Evolutionary conservation across 352 stramenopile species (phyloP).

Genomic region (Pythium aquatile): DNA sequence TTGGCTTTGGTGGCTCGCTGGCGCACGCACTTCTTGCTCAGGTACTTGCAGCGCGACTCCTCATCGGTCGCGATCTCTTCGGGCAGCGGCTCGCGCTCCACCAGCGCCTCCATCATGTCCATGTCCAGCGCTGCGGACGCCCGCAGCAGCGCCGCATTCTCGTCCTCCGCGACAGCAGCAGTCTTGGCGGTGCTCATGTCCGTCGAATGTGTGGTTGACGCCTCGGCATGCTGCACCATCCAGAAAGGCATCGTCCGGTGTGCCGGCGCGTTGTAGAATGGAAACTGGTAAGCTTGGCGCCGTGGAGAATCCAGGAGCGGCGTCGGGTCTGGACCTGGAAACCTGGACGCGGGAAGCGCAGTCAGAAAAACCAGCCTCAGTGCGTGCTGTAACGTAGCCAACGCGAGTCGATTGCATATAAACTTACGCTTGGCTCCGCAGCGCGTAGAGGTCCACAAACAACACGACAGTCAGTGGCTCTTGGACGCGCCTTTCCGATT

Average conservation of each 20-base stretch:
- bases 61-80: constrained; percentile 27
- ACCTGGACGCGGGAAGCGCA: background rate
- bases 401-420: background rate
- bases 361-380: background rate
- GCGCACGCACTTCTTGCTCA: constrained; percentile 30
- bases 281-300: background rate
- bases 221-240: no score
- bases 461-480: background rate
- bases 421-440: background rate
- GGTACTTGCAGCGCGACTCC: constrained; percentile 34
- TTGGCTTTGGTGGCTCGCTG: constrained; percentile 31
- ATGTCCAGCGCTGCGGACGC: constrained; percentile 17
- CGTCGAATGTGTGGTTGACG: background rate
- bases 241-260: background rate
- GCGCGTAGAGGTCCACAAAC: background rate
- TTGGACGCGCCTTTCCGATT: background rate
- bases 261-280: background rate
- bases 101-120: constrained; percentile 18
- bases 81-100: constrained; percentile 22
- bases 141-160: constrained; percentile 13
- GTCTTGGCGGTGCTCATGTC: background rate
- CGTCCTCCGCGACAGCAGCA: constrained; percentile 1
- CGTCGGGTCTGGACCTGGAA: background rate
- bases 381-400: background rate
- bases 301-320: background rate